phyloP scores from a whole-genome alignment of 225 moss, liverwort and hornwort species.

The Marchantia paleacea region DNA sequence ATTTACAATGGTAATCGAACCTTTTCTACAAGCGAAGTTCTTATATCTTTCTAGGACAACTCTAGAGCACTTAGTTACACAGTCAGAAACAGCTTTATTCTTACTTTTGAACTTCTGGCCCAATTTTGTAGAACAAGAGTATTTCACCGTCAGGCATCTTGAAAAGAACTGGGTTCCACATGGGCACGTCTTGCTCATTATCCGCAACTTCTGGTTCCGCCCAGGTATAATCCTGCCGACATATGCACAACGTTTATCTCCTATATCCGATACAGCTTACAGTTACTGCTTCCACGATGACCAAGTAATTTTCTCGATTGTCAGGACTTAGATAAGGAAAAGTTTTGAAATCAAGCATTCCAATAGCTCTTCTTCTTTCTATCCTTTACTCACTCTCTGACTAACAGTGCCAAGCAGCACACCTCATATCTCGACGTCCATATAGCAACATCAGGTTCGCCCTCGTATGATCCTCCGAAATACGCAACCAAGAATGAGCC shows the following conservation, averaged over 20 bases:
- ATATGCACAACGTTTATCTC: constrained; percentile 19
- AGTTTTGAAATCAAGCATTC: background rate
- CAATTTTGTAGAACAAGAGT: constrained; percentile 82
- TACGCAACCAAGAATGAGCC: constrained; percentile 68
- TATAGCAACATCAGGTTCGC: constrained; percentile 66
- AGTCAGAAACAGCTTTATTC: background rate
- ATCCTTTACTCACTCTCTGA: no score
- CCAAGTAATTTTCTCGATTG: background rate
- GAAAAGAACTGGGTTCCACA: constrained; percentile 90
- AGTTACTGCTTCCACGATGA: background rate
- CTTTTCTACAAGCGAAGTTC: background rate
- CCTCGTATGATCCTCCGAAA: constrained; percentile 71
- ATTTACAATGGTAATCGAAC: background rate
- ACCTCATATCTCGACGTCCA: constrained; percentile 73
- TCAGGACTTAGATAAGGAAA: background rate
- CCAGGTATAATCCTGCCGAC: constrained; percentile 60
- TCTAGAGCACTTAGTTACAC: background rate
- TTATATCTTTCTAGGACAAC: background rate
- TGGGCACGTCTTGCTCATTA: constrained; percentile 48
- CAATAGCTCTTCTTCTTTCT: background rate
- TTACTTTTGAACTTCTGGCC: constrained; percentile 82
- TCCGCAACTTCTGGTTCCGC: constrained; percentile 52
- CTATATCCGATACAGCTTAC: background rate
- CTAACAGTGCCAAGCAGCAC: background rate
- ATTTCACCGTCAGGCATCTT: constrained; percentile 72